Evolutionary conservation across 1,284 basidiomycete genomes (phyloP).

Genomic region (Ustilago vetiveriae): DNA sequence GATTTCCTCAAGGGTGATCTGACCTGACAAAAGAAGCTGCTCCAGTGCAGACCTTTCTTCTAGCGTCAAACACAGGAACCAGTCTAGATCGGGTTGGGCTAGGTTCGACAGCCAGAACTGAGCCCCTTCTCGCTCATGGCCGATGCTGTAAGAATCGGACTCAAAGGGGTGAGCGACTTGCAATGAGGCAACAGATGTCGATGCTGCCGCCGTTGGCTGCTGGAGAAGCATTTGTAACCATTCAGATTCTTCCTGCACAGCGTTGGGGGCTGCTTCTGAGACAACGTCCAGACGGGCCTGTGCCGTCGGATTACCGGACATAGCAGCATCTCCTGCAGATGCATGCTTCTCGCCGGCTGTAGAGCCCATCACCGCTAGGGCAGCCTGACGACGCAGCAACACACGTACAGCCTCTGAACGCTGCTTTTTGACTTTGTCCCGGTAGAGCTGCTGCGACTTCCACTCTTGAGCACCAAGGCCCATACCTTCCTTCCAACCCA

Average conservation of each 20-base stretch:
- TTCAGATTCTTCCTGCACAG: slow-evolving; percentile 1
- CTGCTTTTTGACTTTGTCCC: slow-evolving; percentile 14
- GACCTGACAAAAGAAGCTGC: slow-evolving; percentile 14
- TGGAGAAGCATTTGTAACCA: slow-evolving; percentile 15
- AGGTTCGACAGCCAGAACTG: slow-evolving; percentile 12
- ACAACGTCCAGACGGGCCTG: too few species aligned
- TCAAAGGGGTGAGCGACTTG: too few species aligned
- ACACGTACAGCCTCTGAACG: slow-evolving; percentile 18
- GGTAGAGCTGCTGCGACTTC: slow-evolving; percentile 30
- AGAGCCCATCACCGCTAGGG: not conserved
- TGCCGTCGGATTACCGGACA: too few species aligned
- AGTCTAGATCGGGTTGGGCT: slow-evolving; percentile 8
- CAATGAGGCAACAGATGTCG: too few species aligned
- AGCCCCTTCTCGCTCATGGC: slow-evolving; percentile 4
- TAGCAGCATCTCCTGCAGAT: too few species aligned
- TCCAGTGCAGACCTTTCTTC: slow-evolving; percentile 15
- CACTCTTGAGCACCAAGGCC: slow-evolving; percentile 39
- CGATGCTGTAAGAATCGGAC: not conserved
- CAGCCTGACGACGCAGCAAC: slow-evolving; percentile 5
- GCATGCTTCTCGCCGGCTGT: not conserved
- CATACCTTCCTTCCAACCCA: slow-evolving; percentile 50
- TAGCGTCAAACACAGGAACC: slow-evolving; percentile 7
- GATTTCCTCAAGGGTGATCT: slow-evolving; percentile 15
- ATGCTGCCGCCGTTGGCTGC: not conserved
- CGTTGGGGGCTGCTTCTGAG: not conserved